Evolutionary conservation across 2,329 filamentous ascomycete genomes (phyloP), one percentile per base, ranked within the genome.

Genomic region (Periconia macrospinosa): DNA sequence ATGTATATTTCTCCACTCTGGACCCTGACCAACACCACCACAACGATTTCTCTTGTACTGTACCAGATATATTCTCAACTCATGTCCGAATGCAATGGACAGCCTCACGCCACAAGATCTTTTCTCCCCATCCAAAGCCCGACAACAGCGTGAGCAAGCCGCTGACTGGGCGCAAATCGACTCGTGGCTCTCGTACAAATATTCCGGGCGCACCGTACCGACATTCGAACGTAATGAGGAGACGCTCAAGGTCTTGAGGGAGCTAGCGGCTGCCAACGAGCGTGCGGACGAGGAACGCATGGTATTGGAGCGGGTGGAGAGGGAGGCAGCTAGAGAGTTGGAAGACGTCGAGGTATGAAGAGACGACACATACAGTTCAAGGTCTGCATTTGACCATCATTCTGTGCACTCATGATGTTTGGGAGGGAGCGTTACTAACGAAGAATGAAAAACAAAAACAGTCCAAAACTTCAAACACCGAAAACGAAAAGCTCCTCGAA

Each of bases 101-200:
- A 68, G 58, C 50, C 69, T 72, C 30, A 73, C 71, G 1, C 71
- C 72, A 0, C 68, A 72, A 15, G 76, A 81, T 27, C 77, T 85
- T 43, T 81, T 84, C 60, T 86, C 84, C 2, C 84, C 84, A 6
- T 83, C 83, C 7, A 86, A 86, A 71, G 83, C 83, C 19, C 88
- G 91, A 54, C 87, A 89, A 56, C 89, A 91, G 61, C 89, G 90
- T 57, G 89, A 89, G 13, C 86, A 89, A 58, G 90, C 91, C 45
- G 92, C 93, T 69, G 92, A 97, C 75, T 97, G 93, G 93, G 87
- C 86, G 51, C 91, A 90, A 61, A 83, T 97, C 62, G 91, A 95
- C 74, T 79, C 80, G 63, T 97, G 93, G 92, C 84, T 97, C 11
- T 66, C 67, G 9, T 79, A 81, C 44, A 81, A 83, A 54, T 89